Conservation (phyloP, 257 asterid genomes). For the Buddleja alternifolia region DNA sequence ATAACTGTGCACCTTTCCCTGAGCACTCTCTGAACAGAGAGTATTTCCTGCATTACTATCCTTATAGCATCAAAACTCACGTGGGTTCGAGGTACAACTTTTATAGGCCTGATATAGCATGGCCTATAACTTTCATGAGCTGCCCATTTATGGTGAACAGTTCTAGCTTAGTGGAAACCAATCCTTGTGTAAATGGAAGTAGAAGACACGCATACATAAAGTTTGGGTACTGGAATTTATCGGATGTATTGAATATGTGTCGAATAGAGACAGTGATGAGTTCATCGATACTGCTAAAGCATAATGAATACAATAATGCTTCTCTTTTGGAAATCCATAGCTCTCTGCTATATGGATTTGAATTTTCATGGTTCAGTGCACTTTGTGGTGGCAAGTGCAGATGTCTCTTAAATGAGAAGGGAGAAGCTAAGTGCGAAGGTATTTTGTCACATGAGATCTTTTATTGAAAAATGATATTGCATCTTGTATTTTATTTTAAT, state of each 20-base stretch:
- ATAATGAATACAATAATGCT: neutral
- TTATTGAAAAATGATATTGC: no score
- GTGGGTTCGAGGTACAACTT: no score
- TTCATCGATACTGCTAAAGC: slow-evolving; percentile 26
- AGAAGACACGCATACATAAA: slow-evolving; percentile 21
- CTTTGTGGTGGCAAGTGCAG: neutral
- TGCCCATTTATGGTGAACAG: slow-evolving; percentile 22
- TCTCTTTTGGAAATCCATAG: slow-evolving; percentile 32
- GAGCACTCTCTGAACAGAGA: neutral
- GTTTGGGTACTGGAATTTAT: slow-evolving; percentile 15
- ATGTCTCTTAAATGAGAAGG: neutral
- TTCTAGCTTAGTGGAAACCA: neutral
- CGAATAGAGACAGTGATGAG: slow-evolving; percentile 3
- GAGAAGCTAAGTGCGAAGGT: neutral
- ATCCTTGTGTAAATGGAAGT: neutral
- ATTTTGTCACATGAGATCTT: no score
- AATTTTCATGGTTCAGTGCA: slow-evolving; percentile 25
- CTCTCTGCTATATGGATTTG: slow-evolving; percentile 36
- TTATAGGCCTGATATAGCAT: neutral
- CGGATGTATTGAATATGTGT: slow-evolving; percentile 13
- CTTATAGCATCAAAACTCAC: neutral
- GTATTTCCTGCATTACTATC: no score
- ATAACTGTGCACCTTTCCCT: slow-evolving; percentile 27
- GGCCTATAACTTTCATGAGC: slow-evolving; percentile 23
- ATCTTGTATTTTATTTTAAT: no score